A percentile compares a stretch with the other conserved stretches of the same genome.
Evolutionary conservation across 192 early-diverging fungal genomes (phyloP).

Genomic region (Podila horticola): DNA sequence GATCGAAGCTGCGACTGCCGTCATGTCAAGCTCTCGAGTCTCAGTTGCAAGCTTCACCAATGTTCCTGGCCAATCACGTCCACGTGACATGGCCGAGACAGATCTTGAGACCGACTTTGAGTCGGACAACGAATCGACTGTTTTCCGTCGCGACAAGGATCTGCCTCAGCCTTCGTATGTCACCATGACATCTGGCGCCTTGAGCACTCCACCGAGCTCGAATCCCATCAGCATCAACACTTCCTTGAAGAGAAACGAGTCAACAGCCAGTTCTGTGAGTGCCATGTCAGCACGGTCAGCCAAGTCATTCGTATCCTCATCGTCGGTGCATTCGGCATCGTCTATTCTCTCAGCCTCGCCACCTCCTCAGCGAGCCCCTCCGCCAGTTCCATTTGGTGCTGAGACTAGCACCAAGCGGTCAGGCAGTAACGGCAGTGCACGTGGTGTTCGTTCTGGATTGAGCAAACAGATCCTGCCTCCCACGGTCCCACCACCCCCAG

Average conservation of each 20-base stretch:
- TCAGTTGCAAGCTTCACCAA: constrained; percentile 46
- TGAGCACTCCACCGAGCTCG: background rate
- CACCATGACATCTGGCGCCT: constrained; percentile 10
- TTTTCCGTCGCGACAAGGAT: constrained; percentile 1
- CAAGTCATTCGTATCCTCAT: constrained; percentile 26
- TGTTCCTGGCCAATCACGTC: constrained; percentile 18
- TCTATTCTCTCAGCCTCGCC: constrained; percentile 37
- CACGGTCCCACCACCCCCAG: constrained; percentile 8
- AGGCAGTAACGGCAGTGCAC: constrained; percentile 31
- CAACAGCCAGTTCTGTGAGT: constrained; percentile 27
- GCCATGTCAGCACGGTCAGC: constrained; percentile 12
- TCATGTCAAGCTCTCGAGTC: constrained; percentile 30
- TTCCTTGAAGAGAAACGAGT: constrained; percentile 22
- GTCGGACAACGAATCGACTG: constrained; percentile 24
- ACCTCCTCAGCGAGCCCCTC: constrained; percentile 43
- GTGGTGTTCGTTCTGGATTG: constrained; percentile 39
- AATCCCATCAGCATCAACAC: constrained; percentile 6
- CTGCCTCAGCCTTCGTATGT: constrained; percentile 19
- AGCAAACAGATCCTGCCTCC: constrained; percentile 43
- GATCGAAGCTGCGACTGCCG: constrained; percentile 39
- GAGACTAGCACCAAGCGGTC: constrained; percentile 23
- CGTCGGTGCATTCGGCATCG: constrained; percentile 11
- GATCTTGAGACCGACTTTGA: constrained; percentile 33
- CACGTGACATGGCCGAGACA: constrained; percentile 2
- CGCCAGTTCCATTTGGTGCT: constrained; percentile 22